Evolutionary conservation across 768 basidiomycete species (phyloP).

Genomic region (Artomyces pyxidatus): DNA sequence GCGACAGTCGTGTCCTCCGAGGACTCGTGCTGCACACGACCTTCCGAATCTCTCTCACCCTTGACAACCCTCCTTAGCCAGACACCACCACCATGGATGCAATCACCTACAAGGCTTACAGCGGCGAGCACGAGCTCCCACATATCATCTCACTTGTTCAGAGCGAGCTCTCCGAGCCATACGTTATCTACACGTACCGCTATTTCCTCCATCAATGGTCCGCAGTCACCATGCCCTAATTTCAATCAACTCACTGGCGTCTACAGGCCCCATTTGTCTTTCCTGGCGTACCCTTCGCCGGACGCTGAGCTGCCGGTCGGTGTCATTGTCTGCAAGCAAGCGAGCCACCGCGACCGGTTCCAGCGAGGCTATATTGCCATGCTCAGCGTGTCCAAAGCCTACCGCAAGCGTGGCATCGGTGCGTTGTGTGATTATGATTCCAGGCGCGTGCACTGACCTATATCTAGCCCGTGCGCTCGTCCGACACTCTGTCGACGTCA

Average conservation of each 20-base stretch:
- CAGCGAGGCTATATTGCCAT: conserved; percentile 97
- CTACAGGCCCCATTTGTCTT: conserved; percentile 81
- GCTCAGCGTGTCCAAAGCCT: conserved; percentile 81
- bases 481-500: conserved; percentile 70
- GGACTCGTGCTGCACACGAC: too few species aligned
- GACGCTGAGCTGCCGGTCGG: conserved; percentile 52
- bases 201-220: conserved; percentile 97
- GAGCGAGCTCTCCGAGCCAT: conserved; percentile 91
- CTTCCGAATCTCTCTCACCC: too few species aligned
- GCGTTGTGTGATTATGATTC: conserved; percentile 24
- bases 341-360: conserved; percentile 62
- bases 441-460: background rate
- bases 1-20: too few species aligned
- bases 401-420: conserved; percentile 91
- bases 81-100: conserved; percentile 2
- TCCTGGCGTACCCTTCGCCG: conserved; percentile 37
- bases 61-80: too few species aligned
- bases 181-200: conserved; percentile 92
- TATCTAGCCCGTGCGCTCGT: conserved; percentile 49
- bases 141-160: conserved; percentile 85
- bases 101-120: conserved; percentile 58
- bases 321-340: conserved; percentile 96
- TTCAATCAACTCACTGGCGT: conserved; percentile 22
- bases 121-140: conserved; percentile 69
- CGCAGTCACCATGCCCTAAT: conserved; percentile 23